These are phyloP conservation scores for Cymbopogon flexuosus DNA, from an alignment of 202 grass and related monocot genomes.

Conservation along the genomic window DNA sequence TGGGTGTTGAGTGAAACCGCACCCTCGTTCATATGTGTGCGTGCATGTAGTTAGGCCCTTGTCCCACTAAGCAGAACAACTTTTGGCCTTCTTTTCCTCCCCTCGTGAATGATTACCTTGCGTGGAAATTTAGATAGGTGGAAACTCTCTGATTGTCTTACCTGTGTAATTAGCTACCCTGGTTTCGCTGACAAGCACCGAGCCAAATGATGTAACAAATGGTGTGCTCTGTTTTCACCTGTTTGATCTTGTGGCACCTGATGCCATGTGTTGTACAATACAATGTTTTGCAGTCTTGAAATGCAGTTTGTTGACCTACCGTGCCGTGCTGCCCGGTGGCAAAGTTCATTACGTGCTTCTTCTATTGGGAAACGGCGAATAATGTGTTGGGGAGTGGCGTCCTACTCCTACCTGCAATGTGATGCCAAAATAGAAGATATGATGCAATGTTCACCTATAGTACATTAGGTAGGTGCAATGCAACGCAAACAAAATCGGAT, in stretches of 20 bases:
- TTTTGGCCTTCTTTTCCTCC: constrained; percentile 10
- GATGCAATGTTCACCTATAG: background rate
- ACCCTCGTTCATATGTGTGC: constrained; percentile 24
- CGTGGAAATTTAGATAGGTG: constrained; percentile 56
- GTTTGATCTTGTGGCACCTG: constrained; percentile 30
- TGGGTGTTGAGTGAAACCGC: constrained; percentile 55
- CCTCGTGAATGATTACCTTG: constrained; percentile 53
- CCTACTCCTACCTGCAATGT: background rate
- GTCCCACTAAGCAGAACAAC: constrained; percentile 21
- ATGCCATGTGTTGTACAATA: constrained; percentile 33
- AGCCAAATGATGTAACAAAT: constrained; percentile 19
- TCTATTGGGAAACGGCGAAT: background rate
- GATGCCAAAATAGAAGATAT: background rate
- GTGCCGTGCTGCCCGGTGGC: background rate
- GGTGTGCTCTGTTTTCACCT: constrained; percentile 8
- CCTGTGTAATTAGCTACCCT: constrained; percentile 56
- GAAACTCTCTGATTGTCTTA: constrained; percentile 44
- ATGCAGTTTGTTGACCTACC: constrained; percentile 29
- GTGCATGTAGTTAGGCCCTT: constrained; percentile 49
- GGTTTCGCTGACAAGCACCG: constrained; percentile 29
- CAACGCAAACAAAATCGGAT: constrained; percentile 23
- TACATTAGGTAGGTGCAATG: background rate
- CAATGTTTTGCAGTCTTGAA: constrained; percentile 35
- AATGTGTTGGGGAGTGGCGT: background rate
- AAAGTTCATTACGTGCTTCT: background rate